Percentiles rank a stretch among this genome's conserved stretches.
Conservation (phyloP, 768 basidiomycete species). For the Leccinum boreale region DNA sequence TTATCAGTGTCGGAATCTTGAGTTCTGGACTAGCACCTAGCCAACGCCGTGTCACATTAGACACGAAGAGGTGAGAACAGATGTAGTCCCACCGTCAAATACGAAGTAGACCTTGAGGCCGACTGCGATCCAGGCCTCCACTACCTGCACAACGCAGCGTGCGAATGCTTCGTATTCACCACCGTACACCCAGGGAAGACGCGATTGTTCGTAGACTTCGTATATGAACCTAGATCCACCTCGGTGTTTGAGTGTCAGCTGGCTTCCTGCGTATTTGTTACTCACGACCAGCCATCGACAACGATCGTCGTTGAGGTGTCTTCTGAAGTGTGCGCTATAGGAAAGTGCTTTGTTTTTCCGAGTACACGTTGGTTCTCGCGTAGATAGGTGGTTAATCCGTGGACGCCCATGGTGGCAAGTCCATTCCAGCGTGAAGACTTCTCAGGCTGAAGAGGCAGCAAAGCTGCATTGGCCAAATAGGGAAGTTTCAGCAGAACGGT, state of each 20-base stretch:
- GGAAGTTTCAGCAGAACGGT: not conserved
- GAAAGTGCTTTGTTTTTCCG: slow-evolving; percentile 36
- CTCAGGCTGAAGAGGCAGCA: not conserved
- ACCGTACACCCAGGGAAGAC: slow-evolving; percentile 81
- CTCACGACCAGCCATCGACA: slow-evolving; percentile 88
- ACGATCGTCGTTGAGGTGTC: slow-evolving; percentile 47
- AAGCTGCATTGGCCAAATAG: slow-evolving; percentile 1
- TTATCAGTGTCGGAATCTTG: slow-evolving; percentile 67
- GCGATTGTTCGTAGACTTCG: slow-evolving; percentile 54
- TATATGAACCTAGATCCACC: slow-evolving; percentile 64
- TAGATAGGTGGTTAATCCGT: slow-evolving; percentile 51
- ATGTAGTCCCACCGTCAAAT: slow-evolving; percentile 62
- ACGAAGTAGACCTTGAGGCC: slow-evolving; percentile 70
- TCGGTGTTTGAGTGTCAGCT: slow-evolving; percentile 6
- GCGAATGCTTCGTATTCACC: slow-evolving; percentile 69
- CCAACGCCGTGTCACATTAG: slow-evolving; percentile 12
- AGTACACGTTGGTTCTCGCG: slow-evolving; percentile 43
- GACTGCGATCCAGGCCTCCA: slow-evolving; percentile 65
- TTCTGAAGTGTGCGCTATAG: not conserved
- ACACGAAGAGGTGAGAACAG: slow-evolving; percentile 15
- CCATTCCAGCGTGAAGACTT: not conserved
- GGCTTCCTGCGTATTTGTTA: slow-evolving; percentile 18
- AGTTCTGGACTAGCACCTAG: slow-evolving; percentile 67
- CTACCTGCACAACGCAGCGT: slow-evolving; percentile 45
- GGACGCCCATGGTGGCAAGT: slow-evolving; percentile 45